Base-by-base conservation (phyloP, 495 filamentous ascomycete genomes). In the Xylaria curta region DNA sequence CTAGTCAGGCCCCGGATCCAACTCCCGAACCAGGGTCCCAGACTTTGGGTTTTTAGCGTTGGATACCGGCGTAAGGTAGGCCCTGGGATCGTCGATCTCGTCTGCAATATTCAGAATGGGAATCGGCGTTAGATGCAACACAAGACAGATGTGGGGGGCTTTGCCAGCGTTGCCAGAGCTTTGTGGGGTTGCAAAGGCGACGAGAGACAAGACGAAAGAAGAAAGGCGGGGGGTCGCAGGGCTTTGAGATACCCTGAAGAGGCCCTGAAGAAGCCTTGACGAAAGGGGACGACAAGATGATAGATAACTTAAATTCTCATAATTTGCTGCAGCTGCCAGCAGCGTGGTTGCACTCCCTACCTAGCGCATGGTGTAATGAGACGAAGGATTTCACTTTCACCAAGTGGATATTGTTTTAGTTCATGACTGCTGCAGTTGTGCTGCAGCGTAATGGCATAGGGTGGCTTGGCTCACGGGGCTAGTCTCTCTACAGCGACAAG, bases 211-310 rank as follows among this genome's bases (percentile, higher is more conserved):
- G 54, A 36, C 15, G 7, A 36, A 60, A 38, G 58, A 21, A 38
- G 58, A 60, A 60, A 38, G 58, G 58, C 33, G 58, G 58, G 54
- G 54, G 12, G 49, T 1, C 12, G 21, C 58, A 60, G 58, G 58
- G 24, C 31, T 40, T 60, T 8, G 33, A 60, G 58, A 60, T 60
- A 36, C 15, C 28, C 33, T 60, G 51, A 13, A 21, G 51, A 54
- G 26, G 44, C 24, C n/a, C 54, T 33, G 28, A 19, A 31, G n/a
- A n/a, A 3, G 28, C 38, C 58, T 17, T 8, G n/a, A 66, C 62
- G 21, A 66, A 49, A 66, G 46, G 63, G 31, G 46, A 66, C 46
- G 46, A 17, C 21, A 53, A 53, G 63, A 53, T 66, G 63, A 66
- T 53, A 38, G 31, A 53, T 51, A 51, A 66, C 42, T 53, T 8